A percentile compares a stretch with the other conserved stretches of the same genome.
These are phyloP conservation scores for Coemansia javaensis DNA, from an alignment of 192 early-diverging fungal species.

Conservation along the genomic window DNA sequence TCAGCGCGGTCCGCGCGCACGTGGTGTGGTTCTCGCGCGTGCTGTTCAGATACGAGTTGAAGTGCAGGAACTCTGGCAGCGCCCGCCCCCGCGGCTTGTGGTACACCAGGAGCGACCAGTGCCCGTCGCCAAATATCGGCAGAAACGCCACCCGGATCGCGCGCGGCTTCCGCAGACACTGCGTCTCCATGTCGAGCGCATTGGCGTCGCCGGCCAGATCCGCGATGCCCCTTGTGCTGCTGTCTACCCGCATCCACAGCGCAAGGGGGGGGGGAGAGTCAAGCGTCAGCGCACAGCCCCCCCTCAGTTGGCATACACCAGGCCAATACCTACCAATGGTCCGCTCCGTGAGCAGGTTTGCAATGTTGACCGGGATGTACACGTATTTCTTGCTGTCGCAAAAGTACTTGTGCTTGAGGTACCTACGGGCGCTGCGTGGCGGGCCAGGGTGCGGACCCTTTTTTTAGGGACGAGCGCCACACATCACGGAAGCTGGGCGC, in stretches of 20 bases:
- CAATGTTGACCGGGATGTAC: conserved; percentile 33
- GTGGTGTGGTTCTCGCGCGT: conserved; percentile 43
- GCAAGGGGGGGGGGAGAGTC: background rate
- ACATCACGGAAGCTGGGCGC: no score
- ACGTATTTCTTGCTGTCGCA: conserved; percentile 38
- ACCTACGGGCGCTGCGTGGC: conserved; percentile 1
- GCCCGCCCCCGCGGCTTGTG: conserved; percentile 13
- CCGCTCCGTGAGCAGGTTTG: conserved; percentile 36
- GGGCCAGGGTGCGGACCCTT: no score
- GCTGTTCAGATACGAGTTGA: conserved; percentile 45
- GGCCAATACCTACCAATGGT: conserved; percentile 29
- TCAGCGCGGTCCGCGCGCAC: conserved; percentile 41
- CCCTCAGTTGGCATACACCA: no score
- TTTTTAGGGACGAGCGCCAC: background rate
- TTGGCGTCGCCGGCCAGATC: conserved; percentile 40
- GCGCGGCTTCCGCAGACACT: conserved; percentile 28
- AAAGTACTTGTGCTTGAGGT: conserved; percentile 42
- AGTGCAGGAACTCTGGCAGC: conserved; percentile 46
- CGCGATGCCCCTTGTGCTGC: conserved; percentile 12
- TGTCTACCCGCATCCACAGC: no score
- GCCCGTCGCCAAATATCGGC: conserved; percentile 46
- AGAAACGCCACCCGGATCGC: conserved; percentile 37
- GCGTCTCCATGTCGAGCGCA: conserved; percentile 28
- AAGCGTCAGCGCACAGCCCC: background rate
- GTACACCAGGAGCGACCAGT: conserved; percentile 47